phyloP scores from a whole-genome alignment of 352 stramenopile genomes.

The Globisporangium irregulare region DNA sequence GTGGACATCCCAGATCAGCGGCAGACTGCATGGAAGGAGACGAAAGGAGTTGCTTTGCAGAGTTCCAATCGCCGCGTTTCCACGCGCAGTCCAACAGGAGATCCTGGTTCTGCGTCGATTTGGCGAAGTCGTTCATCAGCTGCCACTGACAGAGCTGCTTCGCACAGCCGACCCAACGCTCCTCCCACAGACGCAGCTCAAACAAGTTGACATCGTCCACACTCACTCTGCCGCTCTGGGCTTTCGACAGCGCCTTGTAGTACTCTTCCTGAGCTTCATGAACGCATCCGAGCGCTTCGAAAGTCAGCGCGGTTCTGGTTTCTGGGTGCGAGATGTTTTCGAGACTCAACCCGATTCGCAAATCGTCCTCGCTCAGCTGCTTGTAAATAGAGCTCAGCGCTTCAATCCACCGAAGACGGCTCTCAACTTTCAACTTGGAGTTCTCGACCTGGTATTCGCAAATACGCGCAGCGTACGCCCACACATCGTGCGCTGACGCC shows the following conservation, averaged over 20 bases:
- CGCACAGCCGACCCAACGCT: slow-evolving; percentile 89
- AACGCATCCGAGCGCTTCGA: slow-evolving; percentile 81
- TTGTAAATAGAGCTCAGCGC: slow-evolving; percentile 84
- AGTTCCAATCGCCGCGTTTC: slow-evolving; percentile 90
- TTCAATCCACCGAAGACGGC: slow-evolving; percentile 81
- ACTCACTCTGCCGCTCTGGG: slow-evolving; percentile 63
- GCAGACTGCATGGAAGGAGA: slow-evolving; percentile 62
- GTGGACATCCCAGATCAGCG: slow-evolving; percentile 63
- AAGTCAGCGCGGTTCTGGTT: slow-evolving; percentile 64
- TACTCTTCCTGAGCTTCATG: slow-evolving; percentile 88
- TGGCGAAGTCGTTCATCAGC: slow-evolving; percentile 91
- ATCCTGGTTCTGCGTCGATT: slow-evolving; percentile 90
- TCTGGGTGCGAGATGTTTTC: slow-evolving; percentile 76
- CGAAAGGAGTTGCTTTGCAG: slow-evolving; percentile 74
- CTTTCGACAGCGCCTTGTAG: slow-evolving; percentile 78
- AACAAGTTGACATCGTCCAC: slow-evolving; percentile 85
- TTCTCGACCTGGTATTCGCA: slow-evolving; percentile 86
- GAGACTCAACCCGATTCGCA: slow-evolving; percentile 73
- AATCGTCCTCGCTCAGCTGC: slow-evolving; percentile 81
- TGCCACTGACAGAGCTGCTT: slow-evolving; percentile 92
- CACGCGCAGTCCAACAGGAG: slow-evolving; percentile 91
- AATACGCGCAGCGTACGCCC: slow-evolving; percentile 62
- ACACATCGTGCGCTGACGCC: slow-evolving; percentile 81
- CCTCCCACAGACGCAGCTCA: slow-evolving; percentile 84
- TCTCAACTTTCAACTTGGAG: slow-evolving; percentile 59